phyloP scores from a whole-genome alignment of 1,284 basidiomycete species.

The Tilletia indica region DNA sequence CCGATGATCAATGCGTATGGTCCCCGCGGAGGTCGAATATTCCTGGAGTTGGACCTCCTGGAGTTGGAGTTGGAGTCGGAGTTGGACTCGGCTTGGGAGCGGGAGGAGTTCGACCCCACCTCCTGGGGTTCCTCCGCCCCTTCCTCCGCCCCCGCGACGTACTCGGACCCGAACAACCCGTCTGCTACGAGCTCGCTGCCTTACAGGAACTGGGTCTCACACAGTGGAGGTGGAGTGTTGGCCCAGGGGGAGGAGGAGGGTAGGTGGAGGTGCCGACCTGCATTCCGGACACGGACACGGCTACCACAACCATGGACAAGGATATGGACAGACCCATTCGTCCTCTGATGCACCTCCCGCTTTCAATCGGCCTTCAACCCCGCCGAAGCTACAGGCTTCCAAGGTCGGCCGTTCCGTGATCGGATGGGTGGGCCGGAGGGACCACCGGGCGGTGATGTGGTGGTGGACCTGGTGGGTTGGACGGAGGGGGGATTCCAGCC shows the following conservation, averaged over 20 bases:
- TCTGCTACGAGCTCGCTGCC: neutral
- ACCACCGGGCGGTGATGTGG: neutral
- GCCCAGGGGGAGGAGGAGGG: neutral
- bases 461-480: neutral
- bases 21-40: neutral
- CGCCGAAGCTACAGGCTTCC: neutral
- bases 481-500: neutral
- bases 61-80: too few species aligned
- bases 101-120: neutral
- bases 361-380: constrained; percentile 8
- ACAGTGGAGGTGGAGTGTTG: neutral
- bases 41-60: neutral
- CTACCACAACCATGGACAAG: neutral
- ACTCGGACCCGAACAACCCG: neutral
- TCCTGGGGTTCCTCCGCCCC: too few species aligned
- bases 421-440: neutral
- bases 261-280: neutral
- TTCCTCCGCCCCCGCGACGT: neutral
- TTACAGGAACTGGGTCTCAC: neutral
- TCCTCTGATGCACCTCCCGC: neutral
- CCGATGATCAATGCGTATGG: too few species aligned
- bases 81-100: neutral
- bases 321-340: neutral
- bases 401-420: neutral
- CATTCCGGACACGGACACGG: neutral